These are phyloP conservation scores for Chiua virens DNA, from an alignment of 768 basidiomycete genomes.

Conservation along the genomic window DNA sequence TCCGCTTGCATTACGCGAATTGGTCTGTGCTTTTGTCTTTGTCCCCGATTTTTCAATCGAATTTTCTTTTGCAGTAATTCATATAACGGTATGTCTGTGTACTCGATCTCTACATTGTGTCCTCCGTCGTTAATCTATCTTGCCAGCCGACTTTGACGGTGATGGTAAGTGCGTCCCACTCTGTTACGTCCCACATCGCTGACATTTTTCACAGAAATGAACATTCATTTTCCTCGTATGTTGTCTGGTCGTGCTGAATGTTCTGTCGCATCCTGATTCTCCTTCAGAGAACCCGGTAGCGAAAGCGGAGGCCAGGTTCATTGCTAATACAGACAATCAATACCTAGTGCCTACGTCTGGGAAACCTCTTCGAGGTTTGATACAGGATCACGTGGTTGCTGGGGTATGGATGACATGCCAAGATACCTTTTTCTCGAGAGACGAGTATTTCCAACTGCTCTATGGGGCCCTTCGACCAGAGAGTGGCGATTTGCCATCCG, in stretches of 20 bases:
- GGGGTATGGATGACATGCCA: conserved; percentile 99
- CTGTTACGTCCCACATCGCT: conserved; percentile 1
- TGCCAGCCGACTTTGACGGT: conserved; percentile 85
- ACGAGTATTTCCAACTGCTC: conserved; percentile 94
- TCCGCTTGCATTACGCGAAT: conserved; percentile 99
- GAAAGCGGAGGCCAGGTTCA: conserved; percentile 88
- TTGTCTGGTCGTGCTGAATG: conserved; percentile 5
- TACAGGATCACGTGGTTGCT: conserved; percentile 98
- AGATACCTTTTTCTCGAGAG: conserved; percentile 90
- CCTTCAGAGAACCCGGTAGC: conserved; percentile 87
- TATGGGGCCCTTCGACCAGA: conserved; percentile 94
- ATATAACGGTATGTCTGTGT: conserved; percentile 73
- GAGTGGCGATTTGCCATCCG: conserved; percentile 56
- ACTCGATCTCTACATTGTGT: conserved; percentile 1
- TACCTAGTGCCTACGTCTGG: conserved; percentile 99
- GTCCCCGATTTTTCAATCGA: conserved; percentile 11
- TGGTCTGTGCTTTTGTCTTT: conserved; percentile 57
- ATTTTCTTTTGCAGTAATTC: conserved; percentile 67
- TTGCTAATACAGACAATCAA: conserved; percentile 98
- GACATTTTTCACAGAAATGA: conserved; percentile 73
- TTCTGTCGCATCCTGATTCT: background rate
- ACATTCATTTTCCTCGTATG: conserved; percentile 98
- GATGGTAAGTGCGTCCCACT: conserved; percentile 55
- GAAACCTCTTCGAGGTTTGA: conserved; percentile 94
- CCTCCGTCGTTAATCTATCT: conserved; percentile 7